Evolutionary conservation across 2,329 filamentous ascomycete species (phyloP), one percentile per base, ranked within the genome.

Genomic region (Colletotrichum sp.): DNA sequence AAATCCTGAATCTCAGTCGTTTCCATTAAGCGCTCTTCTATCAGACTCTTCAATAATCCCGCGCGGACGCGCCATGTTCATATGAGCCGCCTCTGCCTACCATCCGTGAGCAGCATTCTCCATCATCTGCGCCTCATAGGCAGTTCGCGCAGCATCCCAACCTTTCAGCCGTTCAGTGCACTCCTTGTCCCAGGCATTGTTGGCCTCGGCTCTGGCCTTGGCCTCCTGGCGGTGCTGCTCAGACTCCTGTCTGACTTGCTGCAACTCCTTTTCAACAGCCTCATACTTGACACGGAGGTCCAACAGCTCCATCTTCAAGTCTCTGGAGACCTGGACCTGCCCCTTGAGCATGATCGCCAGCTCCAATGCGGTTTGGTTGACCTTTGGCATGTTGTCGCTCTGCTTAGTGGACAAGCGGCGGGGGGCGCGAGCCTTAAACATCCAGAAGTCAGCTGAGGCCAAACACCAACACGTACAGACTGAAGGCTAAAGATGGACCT

Each of bases 271-370:
- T 0, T 6, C 3, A n/a, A 3, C 39, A 0, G 39, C 39, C 5
- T 48, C 39, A 48, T n/a, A 48, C 39, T 48, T 6, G 18, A n/a
- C 18, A 12, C 6, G 39, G 39, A 52, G n/a, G 0, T 52, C 10
- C 1, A 21, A 5, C 0, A 24, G n/a, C n/a, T 21, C 43, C 4
- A 4, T 13, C 10, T 52, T 6, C 10, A 52, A 13, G 1, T 0
- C 4, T 2, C n/a, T 24, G 4, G 10, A 24, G 6, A 52, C 21
- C 43, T 52, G n/a, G 6, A 13, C 1, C 2, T 52, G 43, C 6
- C 4, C 0, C 43, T 52, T 7, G 43, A 52, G n/a, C 43, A 52
- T 52, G 7, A 7, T 0, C 3, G 43, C 43, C 10, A 48, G 8
- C 1, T 48, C 10, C 39, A 3, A 10, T 2, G 18, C 2, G 18